Conservation (phyloP, 2,329 filamentous ascomycete genomes). For the Canariomyces notabilis region DNA sequence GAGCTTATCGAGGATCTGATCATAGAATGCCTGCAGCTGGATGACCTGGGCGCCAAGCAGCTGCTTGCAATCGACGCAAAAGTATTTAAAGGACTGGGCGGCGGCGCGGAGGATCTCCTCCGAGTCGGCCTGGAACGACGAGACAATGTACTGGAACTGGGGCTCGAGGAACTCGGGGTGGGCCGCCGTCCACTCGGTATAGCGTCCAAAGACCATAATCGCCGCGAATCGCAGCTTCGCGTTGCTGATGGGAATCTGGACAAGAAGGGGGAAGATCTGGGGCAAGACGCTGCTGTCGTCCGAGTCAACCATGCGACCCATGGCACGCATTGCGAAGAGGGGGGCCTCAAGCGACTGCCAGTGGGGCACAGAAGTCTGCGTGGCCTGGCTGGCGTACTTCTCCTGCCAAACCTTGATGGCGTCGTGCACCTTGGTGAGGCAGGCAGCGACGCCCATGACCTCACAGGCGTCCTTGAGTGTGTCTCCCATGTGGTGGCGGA, state of each 20-base stretch:
- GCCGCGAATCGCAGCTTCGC: slow-evolving; percentile 98
- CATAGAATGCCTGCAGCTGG: slow-evolving; percentile 88
- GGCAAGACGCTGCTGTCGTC: slow-evolving; percentile 84
- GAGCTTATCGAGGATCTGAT: slow-evolving; percentile 80
- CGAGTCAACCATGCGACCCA: slow-evolving; percentile 91
- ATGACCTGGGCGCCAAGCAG: slow-evolving; percentile 76
- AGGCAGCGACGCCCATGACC: slow-evolving; percentile 89
- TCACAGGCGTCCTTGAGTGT: slow-evolving; percentile 96
- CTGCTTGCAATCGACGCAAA: slow-evolving; percentile 90
- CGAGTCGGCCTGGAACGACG: slow-evolving; percentile 81
- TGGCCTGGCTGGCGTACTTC: slow-evolving; percentile 72
- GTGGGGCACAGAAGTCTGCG: slow-evolving; percentile 71
- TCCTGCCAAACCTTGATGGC: slow-evolving; percentile 85
- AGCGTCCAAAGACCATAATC: slow-evolving; percentile 93
- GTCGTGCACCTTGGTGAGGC: slow-evolving; percentile 80
- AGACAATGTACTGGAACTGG: slow-evolving; percentile 93
- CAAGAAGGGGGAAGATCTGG: slow-evolving; percentile 86
- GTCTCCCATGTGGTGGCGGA: slow-evolving; percentile 95
- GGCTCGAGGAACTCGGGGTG: slow-evolving; percentile 89
- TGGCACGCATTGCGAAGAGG: slow-evolving; percentile 88
- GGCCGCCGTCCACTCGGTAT: slow-evolving; percentile 95
- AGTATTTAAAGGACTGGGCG: slow-evolving; percentile 91
- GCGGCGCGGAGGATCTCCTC: slow-evolving; percentile 88
- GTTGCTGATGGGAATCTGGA: slow-evolving; percentile 91
- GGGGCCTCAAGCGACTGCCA: slow-evolving; percentile 97